Percentiles rank a stretch among this genome's conserved stretches.
These are phyloP conservation scores for Bacidia gigantensis DNA, from an alignment of 495 filamentous ascomycete species.

Conservation along the genomic window DNA sequence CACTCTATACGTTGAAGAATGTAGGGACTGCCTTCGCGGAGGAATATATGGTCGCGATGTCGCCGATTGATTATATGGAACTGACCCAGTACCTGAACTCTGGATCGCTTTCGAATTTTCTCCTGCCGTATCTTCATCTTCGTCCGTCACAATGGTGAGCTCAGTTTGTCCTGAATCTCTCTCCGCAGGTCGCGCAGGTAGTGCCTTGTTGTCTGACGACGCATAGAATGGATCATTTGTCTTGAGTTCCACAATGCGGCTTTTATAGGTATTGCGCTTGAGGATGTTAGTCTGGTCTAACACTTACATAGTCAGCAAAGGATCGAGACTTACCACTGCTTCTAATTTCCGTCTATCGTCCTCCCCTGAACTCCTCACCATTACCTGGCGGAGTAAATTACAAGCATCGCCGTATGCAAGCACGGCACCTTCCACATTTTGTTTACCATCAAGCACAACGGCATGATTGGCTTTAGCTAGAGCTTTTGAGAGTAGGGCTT, in stretches of 20 bases:
- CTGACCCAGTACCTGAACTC: not conserved
- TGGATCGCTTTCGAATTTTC: slow-evolving; percentile 17
- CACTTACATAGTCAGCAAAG: not conserved
- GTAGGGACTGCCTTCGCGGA: slow-evolving; percentile 29
- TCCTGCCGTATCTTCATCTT: slow-evolving; percentile 24
- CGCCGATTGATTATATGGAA: not conserved
- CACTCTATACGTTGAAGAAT: slow-evolving; percentile 12
- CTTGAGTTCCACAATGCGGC: slow-evolving; percentile 71
- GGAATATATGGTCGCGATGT: slow-evolving; percentile 19
- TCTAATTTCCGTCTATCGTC: slow-evolving; percentile 71
- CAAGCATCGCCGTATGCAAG: slow-evolving; percentile 87
- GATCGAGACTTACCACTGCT: slow-evolving; percentile 60
- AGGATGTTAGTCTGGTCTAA: slow-evolving; percentile 10
- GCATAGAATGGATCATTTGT: slow-evolving; percentile 48
- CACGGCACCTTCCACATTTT: slow-evolving; percentile 86
- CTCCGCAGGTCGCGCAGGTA: slow-evolving; percentile 67
- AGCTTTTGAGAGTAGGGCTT: slow-evolving; percentile 84
- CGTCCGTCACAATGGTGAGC: slow-evolving; percentile 32
- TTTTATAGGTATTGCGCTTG: slow-evolving; percentile 72
- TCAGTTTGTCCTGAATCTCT: slow-evolving; percentile 44
- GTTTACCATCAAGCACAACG: slow-evolving; percentile 84
- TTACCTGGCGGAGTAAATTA: slow-evolving; percentile 68
- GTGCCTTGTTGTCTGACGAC: slow-evolving; percentile 46
- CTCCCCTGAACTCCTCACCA: slow-evolving; percentile 67
- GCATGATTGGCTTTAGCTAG: slow-evolving; percentile 91